Conservation (phyloP, 2,329 filamentous ascomycete genomes). For the Sporothrix inflata region DNA sequence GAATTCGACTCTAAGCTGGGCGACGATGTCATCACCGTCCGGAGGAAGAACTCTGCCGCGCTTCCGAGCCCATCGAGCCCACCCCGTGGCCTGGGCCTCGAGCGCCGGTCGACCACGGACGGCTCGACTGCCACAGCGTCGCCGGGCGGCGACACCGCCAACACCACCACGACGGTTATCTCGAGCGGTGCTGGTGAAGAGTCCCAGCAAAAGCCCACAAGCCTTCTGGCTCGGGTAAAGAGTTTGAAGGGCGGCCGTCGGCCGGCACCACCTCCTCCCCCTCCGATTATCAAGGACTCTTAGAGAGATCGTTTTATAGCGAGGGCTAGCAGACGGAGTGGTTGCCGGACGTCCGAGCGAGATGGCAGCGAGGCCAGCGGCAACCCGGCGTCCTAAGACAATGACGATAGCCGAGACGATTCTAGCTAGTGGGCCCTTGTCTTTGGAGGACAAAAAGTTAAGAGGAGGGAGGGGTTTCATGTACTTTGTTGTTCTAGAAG, state of each 20-base stretch:
- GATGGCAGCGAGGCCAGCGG: background rate
- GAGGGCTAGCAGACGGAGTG: conserved; percentile 9
- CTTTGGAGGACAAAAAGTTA: background rate
- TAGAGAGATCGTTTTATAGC: conserved; percentile 32
- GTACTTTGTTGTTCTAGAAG: conserved; percentile 22
- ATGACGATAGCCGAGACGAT: background rate
- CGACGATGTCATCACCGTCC: conserved; percentile 55
- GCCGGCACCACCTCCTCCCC: conserved; percentile 37
- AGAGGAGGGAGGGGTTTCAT: background rate
- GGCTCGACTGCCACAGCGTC: conserved; percentile 37
- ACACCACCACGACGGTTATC: conserved; percentile 13
- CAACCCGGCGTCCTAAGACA: background rate
- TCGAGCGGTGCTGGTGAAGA: conserved; percentile 42
- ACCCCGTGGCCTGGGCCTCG: conserved; percentile 55
- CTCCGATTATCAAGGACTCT: conserved; percentile 33
- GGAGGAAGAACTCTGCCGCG: conserved; percentile 36
- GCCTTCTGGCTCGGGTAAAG: conserved; percentile 78
- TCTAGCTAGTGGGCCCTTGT: too few relatives aligned
- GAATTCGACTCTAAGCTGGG: conserved; percentile 70
- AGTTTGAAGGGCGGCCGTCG: conserved; percentile 74
- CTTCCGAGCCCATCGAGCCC: conserved; percentile 54
- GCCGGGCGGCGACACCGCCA: background rate
- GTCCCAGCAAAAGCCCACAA: conserved; percentile 47
- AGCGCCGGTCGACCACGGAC: conserved; percentile 68
- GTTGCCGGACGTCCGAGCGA: conserved; percentile 19